Evolutionary conservation across 768 basidiomycete genomes (phyloP).

Genomic region (Agaricus sinodeliciosus): DNA sequence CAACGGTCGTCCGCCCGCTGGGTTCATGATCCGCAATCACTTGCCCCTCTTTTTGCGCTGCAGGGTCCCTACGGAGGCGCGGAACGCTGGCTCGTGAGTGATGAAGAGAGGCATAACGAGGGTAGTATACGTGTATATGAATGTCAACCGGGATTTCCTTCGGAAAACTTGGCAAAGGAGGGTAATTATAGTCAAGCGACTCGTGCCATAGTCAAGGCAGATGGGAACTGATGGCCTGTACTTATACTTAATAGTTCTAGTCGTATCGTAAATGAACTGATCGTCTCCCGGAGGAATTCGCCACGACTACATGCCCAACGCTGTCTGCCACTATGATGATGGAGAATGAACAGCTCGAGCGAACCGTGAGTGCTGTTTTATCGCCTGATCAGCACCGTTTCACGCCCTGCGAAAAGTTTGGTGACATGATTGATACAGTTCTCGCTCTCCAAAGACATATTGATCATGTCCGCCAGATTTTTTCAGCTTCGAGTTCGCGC

Average conservation of each 20-base stretch:
- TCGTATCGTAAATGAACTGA: not conserved
- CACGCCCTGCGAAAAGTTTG: not conserved
- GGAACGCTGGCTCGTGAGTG: constrained; percentile 60
- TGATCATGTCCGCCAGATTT: not conserved
- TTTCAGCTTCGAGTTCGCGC: not conserved
- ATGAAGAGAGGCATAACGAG: constrained; percentile 67
- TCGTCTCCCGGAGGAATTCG: not conserved
- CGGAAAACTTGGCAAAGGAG: constrained; percentile 11
- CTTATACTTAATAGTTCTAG: too few relatives aligned
- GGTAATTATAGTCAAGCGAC: too few relatives aligned
- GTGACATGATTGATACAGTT: not conserved
- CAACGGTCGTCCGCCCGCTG: constrained; percentile 72
- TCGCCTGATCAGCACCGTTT: not conserved
- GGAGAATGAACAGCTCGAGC: constrained; percentile 2
- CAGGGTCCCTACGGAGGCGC: constrained; percentile 48
- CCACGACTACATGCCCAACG: not conserved
- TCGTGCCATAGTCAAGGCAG: too few relatives aligned
- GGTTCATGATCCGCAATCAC: constrained; percentile 79
- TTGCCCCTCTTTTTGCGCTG: constrained; percentile 52
- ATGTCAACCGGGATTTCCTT: constrained; percentile 60
- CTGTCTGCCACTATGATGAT: not conserved
- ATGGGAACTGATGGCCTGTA: too few relatives aligned
- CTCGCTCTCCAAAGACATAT: constrained; percentile 1
- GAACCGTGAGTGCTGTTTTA: not conserved
- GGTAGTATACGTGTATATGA: constrained; percentile 83